Evolutionary conservation across 768 basidiomycete genomes (phyloP).

Genomic region (Lactarius sp.): DNA sequence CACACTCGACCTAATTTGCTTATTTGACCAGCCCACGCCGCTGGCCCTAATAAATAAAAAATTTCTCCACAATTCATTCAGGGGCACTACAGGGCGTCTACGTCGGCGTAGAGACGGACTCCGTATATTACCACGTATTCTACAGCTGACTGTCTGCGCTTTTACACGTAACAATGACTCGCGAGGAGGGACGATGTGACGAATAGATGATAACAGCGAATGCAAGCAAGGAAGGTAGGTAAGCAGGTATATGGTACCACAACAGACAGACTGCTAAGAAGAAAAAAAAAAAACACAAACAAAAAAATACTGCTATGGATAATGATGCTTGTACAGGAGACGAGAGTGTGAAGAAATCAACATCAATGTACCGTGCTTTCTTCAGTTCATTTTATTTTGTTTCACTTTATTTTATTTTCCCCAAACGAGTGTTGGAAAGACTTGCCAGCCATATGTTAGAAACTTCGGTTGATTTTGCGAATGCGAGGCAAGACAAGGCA

Average conservation of each 20-base stretch:
- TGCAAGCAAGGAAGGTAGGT: neutral
- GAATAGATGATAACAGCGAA: neutral
- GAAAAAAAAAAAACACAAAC: neutral
- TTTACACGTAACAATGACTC: conserved; percentile 10
- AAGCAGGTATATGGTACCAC: neutral
- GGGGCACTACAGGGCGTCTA: neutral
- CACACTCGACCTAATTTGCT: neutral
- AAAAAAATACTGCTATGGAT: conserved; percentile 22
- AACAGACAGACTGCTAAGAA: neutral
- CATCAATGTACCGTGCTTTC: neutral
- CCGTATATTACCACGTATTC: neutral
- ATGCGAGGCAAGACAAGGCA: neutral
- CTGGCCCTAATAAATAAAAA: neutral
- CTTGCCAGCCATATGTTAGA: too few relatives aligned
- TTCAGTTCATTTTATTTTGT: neutral
- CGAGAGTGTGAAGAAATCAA: neutral
- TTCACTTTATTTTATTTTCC: neutral
- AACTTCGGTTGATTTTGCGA: neutral
- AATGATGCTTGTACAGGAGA: conserved; percentile 23
- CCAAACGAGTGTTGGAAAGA: neutral
- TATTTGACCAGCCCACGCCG: neutral
- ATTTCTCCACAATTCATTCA: neutral
- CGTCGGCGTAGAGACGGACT: neutral
- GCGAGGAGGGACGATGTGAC: neutral
- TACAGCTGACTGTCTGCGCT: neutral